phyloP scores from a whole-genome alignment of 2,329 filamentous ascomycete species.

The Neopestalotiopsis rosae region DNA sequence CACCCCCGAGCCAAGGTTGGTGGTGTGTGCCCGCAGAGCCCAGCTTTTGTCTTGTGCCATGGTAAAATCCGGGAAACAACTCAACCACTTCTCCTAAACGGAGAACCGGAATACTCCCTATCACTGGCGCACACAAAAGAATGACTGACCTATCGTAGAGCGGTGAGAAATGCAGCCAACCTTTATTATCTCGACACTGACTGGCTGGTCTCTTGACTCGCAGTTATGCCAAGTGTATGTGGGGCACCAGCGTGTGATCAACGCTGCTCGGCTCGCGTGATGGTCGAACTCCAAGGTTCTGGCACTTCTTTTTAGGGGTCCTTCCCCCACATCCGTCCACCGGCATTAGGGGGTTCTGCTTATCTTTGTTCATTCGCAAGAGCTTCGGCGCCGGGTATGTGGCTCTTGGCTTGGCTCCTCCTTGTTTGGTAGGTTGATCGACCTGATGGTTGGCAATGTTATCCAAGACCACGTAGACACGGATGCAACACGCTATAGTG shows the following conservation, averaged over 20 bases:
- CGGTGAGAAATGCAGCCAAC: conserved; percentile 9
- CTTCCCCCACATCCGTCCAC: conserved; percentile 1
- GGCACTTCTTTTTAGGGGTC: background rate
- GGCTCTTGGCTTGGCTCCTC: no score
- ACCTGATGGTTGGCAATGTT: no score
- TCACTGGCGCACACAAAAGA: background rate
- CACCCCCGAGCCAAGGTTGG: no score
- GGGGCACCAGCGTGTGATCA: conserved; percentile 11
- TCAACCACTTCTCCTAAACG: background rate
- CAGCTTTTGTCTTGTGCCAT: no score
- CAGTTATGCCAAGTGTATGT: background rate
- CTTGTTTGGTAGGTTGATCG: no score
- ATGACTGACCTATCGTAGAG: background rate
- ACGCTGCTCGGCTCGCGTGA: conserved; percentile 2
- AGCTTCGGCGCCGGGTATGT: background rate
- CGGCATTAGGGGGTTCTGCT: background rate
- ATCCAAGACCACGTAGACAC: background rate
- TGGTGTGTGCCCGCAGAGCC: no score
- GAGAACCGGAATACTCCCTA: no score
- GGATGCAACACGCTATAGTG: background rate
- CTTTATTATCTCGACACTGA: conserved; percentile 2
- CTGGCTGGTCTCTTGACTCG: conserved; percentile 7
- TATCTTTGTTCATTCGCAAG: background rate
- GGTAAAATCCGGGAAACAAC: background rate
- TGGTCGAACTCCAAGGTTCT: background rate